Evolutionary conservation across 2,329 filamentous ascomycete genomes (phyloP).

Genomic region (Dothidotthia symphoricarpi): DNA sequence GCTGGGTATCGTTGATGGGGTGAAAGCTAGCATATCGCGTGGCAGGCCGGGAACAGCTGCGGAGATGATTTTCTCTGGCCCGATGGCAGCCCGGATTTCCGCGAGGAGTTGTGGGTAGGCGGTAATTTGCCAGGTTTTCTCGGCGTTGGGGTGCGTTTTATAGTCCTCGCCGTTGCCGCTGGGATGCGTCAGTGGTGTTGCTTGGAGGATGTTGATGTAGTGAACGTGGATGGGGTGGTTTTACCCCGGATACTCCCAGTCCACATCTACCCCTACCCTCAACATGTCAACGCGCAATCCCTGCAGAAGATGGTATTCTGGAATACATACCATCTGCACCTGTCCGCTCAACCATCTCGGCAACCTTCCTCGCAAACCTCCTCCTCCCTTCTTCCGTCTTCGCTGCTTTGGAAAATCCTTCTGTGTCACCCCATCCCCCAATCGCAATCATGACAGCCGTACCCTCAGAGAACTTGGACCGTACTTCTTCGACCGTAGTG

Average conservation of each 20-base stretch:
- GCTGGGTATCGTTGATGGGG: conserved; percentile 52
- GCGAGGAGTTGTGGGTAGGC: conserved; percentile 62
- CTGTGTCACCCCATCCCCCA: conserved; percentile 70
- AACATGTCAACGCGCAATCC: too few relatives aligned
- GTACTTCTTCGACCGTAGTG: conserved; percentile 22
- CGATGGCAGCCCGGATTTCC: conserved; percentile 60
- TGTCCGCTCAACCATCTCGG: conserved; percentile 56
- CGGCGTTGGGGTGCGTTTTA: conserved; percentile 58
- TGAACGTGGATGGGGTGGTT: background rate
- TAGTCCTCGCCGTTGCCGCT: conserved; percentile 68
- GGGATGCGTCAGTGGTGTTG: background rate
- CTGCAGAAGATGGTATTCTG: too few relatives aligned
- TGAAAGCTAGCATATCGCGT: conserved; percentile 68
- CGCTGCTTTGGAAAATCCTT: conserved; percentile 61
- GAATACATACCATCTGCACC: conserved; percentile 70
- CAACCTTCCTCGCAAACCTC: conserved; percentile 63
- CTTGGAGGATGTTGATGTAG: background rate
- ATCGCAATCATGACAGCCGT: conserved; percentile 64
- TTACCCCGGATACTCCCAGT: conserved; percentile 61
- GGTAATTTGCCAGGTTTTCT: conserved; percentile 60
- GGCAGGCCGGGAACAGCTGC: conserved; percentile 64
- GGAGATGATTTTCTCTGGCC: conserved; percentile 59
- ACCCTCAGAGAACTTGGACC: conserved; percentile 49
- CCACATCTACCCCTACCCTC: conserved; percentile 55
- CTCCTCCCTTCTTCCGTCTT: conserved; percentile 49